phyloP scores from a whole-genome alignment of 352 stramenopile genomes.

The Phytophthora aleatoria region DNA sequence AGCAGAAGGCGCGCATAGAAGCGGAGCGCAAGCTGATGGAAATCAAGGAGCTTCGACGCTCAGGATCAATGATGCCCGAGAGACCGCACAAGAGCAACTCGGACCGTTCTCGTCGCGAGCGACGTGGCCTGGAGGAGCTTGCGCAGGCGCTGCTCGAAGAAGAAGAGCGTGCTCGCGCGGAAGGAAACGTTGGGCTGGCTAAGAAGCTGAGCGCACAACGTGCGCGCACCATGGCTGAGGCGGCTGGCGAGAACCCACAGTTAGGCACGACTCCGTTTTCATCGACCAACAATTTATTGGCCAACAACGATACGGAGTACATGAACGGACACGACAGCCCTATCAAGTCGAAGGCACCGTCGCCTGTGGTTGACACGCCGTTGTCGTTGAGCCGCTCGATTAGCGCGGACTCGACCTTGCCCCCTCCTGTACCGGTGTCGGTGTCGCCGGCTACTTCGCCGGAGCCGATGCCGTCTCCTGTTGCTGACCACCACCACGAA shows the following conservation, averaged over 20 bases:
- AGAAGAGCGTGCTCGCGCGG: constrained; percentile 78
- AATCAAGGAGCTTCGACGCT: constrained; percentile 75
- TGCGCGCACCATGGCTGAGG: constrained; percentile 69
- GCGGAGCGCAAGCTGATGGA: constrained; percentile 85
- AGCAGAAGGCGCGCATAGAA: constrained; percentile 76
- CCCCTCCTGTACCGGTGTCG: constrained; percentile 28
- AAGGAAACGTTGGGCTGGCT: constrained; percentile 74
- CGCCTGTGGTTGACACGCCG: constrained; percentile 20
- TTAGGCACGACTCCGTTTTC: constrained; percentile 44
- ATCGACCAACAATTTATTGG: constrained; percentile 50
- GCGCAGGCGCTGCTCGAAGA: constrained; percentile 79
- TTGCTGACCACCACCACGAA: constrained; percentile 19
- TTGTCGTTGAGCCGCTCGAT: constrained; percentile 45
- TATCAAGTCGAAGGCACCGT: constrained; percentile 25
- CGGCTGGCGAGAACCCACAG: constrained; percentile 43
- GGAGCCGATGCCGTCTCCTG: constrained; percentile 30
- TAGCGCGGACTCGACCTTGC: constrained; percentile 40
- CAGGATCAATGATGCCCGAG: constrained; percentile 65
- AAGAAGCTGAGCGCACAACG: constrained; percentile 85
- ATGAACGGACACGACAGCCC: constrained; percentile 35
- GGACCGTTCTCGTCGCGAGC: constrained; percentile 73
- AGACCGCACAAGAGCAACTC: constrained; percentile 60
- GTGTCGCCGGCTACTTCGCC: constrained; percentile 21
- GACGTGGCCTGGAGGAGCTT: constrained; percentile 78
- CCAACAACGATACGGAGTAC: constrained; percentile 17